A percentile compares a stretch with the other conserved stretches of the same genome.
Conservation (phyloP, 2,329 filamentous ascomycete genomes). For the Plectosphaerella cucumerina region DNA sequence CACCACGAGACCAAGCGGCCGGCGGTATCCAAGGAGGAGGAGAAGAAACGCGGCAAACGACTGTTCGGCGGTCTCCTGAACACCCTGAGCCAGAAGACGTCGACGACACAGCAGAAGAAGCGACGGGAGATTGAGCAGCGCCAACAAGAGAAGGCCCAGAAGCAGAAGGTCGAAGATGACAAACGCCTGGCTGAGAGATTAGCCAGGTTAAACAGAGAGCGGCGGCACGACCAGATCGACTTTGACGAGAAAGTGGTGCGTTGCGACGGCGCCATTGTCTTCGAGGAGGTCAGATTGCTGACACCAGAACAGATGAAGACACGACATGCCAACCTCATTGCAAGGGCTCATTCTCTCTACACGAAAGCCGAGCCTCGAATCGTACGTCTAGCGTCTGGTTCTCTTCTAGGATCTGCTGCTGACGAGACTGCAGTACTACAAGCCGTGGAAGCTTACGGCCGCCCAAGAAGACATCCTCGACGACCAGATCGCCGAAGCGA, state of each 20-base stretch:
- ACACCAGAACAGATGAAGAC: conserved; percentile 58
- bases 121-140: conserved; percentile 78
- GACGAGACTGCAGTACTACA: conserved; percentile 63
- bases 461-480: conserved; percentile 69
- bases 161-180: conserved; percentile 68
- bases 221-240: conserved; percentile 65
- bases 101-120: conserved; percentile 59
- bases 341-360: conserved; percentile 66
- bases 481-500: conserved; percentile 62
- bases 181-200: conserved; percentile 62
- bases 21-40: conserved; percentile 46
- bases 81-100: conserved; percentile 68
- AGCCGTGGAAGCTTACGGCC: conserved; percentile 70
- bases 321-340: conserved; percentile 67
- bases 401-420: not conserved
- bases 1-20: conserved; percentile 22
- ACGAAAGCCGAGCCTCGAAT: conserved; percentile 70
- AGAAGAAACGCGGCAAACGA: conserved; percentile 79
- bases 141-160: conserved; percentile 70
- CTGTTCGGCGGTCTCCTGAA: conserved; percentile 80
- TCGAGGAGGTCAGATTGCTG: not conserved
- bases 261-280: conserved; percentile 13
- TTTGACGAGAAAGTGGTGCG: conserved; percentile 76
- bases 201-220: conserved; percentile 55
- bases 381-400: conserved; percentile 48